Conservation (phyloP, 2,329 filamentous ascomycete genomes). For the Alternaria panax region DNA sequence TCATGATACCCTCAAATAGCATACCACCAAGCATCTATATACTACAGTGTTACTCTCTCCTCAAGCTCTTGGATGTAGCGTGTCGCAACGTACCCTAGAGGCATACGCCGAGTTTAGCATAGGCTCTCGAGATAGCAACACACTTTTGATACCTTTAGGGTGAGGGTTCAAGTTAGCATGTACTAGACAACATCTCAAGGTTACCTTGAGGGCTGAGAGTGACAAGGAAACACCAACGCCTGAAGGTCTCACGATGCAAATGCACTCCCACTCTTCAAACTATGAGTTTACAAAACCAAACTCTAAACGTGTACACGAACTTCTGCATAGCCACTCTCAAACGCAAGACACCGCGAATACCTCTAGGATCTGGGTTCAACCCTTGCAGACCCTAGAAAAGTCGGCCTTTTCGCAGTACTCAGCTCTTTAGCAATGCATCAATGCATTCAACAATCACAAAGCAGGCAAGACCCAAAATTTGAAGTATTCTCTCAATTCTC, state of each 20-base stretch:
- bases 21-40: background rate
- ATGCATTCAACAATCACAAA: constrained; percentile 11
- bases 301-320: background rate
- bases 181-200: no score
- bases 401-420: no score
- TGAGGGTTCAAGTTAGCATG: background rate
- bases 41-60: background rate
- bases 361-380: background rate
- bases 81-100: background rate
- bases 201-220: no score
- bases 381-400: no score
- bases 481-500: constrained; percentile 37
- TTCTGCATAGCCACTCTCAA: background rate
- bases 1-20: background rate
- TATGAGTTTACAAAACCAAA: background rate
- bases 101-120: no score
- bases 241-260: no score
- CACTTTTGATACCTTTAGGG: background rate
- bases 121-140: background rate
- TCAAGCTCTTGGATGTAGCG: background rate
- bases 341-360: background rate
- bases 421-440: background rate
- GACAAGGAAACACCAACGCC: no score
- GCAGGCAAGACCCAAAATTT: constrained; percentile 5
- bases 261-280: no score